Percentiles rank a stretch among this genome's conserved stretches.
These are phyloP conservation scores for Przewalskia tangutica DNA, from an alignment of 257 asterid genomes.

Conservation along the genomic window DNA sequence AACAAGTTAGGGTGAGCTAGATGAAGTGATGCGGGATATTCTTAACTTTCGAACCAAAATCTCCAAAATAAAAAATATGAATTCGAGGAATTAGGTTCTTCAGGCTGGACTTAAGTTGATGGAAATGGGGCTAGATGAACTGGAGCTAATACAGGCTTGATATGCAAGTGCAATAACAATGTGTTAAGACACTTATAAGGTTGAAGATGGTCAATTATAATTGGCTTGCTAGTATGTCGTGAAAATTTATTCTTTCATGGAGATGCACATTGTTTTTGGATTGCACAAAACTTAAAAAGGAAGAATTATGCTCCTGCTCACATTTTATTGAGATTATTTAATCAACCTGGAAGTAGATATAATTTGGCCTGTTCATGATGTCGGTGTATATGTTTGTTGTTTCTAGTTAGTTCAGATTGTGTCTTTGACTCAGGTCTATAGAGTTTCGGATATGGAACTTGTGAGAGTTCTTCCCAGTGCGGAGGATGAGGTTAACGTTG, in stretches of 20 bases:
- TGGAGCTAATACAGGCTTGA: not conserved
- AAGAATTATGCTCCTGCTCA: not conserved
- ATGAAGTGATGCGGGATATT: not conserved
- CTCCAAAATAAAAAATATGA: not conserved
- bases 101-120: not conserved
- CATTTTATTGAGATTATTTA: not conserved
- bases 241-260: not conserved
- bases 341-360: not conserved
- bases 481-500: slow-evolving; percentile 97
- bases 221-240: not conserved
- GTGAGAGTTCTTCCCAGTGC: slow-evolving; percentile 96
- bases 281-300: not conserved
- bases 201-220: not conserved
- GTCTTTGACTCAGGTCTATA: slow-evolving; percentile 48
- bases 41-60: not conserved
- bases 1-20: not conserved
- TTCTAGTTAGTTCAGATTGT: slow-evolving; percentile 8
- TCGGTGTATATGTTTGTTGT: not conserved
- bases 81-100: not conserved
- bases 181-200: not conserved
- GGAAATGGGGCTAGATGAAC: not conserved
- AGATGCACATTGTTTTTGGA: not conserved
- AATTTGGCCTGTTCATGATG: not conserved
- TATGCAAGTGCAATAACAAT: not conserved
- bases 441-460: slow-evolving; percentile 94